Evolutionary conservation across 2,329 filamentous ascomycete genomes (phyloP), one percentile per base, ranked within the genome.

Genomic region (Metarhizium guizhouense): DNA sequence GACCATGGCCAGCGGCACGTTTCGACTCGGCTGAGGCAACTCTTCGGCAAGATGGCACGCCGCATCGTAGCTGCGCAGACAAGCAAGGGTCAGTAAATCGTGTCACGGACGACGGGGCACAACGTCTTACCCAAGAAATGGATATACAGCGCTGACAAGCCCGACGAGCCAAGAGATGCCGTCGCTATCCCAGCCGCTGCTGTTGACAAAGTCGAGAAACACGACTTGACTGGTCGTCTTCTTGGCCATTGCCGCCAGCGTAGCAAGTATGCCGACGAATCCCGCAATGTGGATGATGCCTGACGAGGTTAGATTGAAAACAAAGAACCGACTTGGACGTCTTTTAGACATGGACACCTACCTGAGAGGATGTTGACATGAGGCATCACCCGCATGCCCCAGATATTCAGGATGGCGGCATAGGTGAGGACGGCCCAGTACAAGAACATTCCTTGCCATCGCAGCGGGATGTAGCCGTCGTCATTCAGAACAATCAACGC

Each of bases 361-460:
- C 54, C 58, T 0, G 61, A 65, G 4, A 62, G 20, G 0, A 64
- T 43, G 36, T 75, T 76, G 1, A 68, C 64, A 0, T 67, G 65
- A 0, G 74, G 73, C 3, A 76, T 60, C 0, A 70, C 52, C 29
- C 59, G 68, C 0, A 66, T 64, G 0, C 73, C 74, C 66, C 68
- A 76, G 6, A 77, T 71, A 25, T 78, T 78, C 34, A 76, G 55
- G 0, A 60, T 59, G 5, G 69, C 59, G 0, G 68, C 66, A 50
- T 74, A 76, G 0, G 66, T 32, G 6, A 76, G 57, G 0, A 76
- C 59, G 1, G 71, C 66, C 74, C 75, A 77, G 59, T 77, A 76
- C 47, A 79, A 72, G 0, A 79, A 58, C 67, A 77, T 73, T 0
- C 74, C 75, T 20, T 74, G 72, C 71, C 73, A 78, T 29, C 72